Percentiles rank a stretch among this genome's conserved stretches.
These are phyloP conservation scores for Globisporangium megalacanthum DNA, from an alignment of 352 stramenopile species.

Conservation along the genomic window DNA sequence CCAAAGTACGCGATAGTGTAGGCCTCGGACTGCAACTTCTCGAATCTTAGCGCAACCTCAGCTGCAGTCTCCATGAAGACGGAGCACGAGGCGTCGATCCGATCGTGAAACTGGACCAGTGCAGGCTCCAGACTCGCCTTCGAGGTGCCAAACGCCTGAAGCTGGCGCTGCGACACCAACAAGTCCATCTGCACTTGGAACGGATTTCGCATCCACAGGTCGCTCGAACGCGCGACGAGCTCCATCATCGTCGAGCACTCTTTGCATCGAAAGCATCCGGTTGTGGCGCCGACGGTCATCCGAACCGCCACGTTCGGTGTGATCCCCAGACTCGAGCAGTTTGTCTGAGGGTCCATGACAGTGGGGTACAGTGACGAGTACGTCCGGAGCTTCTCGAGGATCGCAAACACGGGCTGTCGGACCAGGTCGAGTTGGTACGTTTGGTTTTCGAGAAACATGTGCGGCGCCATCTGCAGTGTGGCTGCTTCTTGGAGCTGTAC, in stretches of 20 bases:
- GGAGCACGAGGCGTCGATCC: conserved; percentile 23
- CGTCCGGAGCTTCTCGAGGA: conserved; percentile 27
- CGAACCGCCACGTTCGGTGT: conserved; percentile 32
- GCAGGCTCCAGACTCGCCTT: conserved; percentile 17
- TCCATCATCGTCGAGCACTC: conserved; percentile 31
- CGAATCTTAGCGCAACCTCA: conserved; percentile 19
- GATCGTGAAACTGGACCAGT: conserved; percentile 25
- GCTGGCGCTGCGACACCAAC: conserved; percentile 27
- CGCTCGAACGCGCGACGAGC: conserved; percentile 25
- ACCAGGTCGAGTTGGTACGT: conserved; percentile 27
- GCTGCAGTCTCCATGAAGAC: conserved; percentile 11
- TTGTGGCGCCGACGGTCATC: conserved; percentile 48
- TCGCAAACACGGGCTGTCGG: conserved; percentile 30
- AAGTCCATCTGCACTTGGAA: conserved; percentile 60
- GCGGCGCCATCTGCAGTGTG: conserved; percentile 16
- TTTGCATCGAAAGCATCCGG: conserved; percentile 65
- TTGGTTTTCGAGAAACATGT: conserved; percentile 47
- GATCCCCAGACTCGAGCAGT: conserved; percentile 47
- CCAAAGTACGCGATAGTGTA: conserved; percentile 23
- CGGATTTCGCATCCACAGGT: conserved; percentile 34
- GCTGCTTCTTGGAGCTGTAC: conserved; percentile 23
- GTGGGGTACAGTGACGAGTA: conserved; percentile 54
- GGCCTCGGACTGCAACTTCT: conserved; percentile 23
- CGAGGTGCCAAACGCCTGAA: conserved; percentile 29
- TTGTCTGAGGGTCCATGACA: conserved; percentile 16